phyloP scores from a whole-genome alignment of 345 rosid genomes.

The Sisymbrium altissimum region DNA sequence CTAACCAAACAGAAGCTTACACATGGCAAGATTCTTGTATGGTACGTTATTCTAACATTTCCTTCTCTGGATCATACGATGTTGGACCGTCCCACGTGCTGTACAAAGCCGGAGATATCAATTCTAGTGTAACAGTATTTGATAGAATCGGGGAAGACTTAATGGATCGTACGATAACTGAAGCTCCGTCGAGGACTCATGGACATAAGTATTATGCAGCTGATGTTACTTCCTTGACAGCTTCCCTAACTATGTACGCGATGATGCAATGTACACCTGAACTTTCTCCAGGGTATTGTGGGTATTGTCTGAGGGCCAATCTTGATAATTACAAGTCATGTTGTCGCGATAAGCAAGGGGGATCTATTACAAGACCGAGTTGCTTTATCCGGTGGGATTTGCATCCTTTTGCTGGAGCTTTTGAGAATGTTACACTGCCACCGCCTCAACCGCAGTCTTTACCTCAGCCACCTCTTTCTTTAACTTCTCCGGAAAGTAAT shows the following conservation, averaged over 20 bases:
- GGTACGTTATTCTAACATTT: conserved; percentile 40
- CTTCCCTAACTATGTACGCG: background rate
- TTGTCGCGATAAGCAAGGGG: conserved; percentile 7
- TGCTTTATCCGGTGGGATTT: conserved; percentile 29
- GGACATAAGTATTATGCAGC: conserved; percentile 15
- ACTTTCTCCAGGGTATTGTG: conserved; percentile 5
- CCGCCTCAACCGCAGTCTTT: background rate
- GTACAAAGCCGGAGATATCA: background rate
- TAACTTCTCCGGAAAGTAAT: background rate
- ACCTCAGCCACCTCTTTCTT: conserved; percentile 3
- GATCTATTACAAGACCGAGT: conserved; percentile 4
- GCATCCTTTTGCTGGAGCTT: conserved; percentile 25
- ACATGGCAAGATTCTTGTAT: conserved; percentile 37
- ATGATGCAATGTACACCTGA: conserved; percentile 27
- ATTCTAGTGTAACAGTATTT: background rate
- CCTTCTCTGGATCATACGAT: conserved; percentile 17
- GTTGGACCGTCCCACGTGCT: background rate
- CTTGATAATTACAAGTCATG: background rate
- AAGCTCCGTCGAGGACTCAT: background rate
- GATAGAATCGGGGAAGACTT: conserved; percentile 26
- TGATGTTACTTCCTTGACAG: conserved; percentile 5
- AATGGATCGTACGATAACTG: conserved; percentile 6
- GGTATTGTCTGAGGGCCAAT: background rate
- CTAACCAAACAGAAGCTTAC: conserved; percentile 37
- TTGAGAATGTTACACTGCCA: conserved; percentile 13